Base-by-base conservation (phyloP, 2,329 filamentous ascomycete genomes). In the Xylariaceae sp. region DNA sequence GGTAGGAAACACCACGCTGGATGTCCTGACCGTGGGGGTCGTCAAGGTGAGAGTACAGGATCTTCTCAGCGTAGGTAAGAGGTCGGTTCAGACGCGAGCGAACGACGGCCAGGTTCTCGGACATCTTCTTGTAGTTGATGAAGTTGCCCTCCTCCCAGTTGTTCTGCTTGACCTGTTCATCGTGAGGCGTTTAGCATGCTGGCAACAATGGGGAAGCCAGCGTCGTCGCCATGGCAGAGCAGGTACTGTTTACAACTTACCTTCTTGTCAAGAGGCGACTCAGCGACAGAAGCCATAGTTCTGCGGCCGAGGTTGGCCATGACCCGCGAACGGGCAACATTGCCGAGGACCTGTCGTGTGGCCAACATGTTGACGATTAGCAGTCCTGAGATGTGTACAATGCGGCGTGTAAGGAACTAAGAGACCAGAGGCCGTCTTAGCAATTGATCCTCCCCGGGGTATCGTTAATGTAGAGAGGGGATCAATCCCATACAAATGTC, bases 41-140 rank as follows among this genome's bases (percentile, higher is more conserved):
- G 79, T 97, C 94, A 75, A 99, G 82, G 79, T 99, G 94, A 64
- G 93, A 97, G 84, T 99, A 99, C 70, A 97, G 85, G 72, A 99
- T 92, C 87, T 99, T 99, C 85, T 99, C 94, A 75, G 92, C 90
- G 76, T 88, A 96, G 70, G 92, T 94, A 71, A 99, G 86, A 68
- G 94, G 94, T 70, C 90, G 88, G 81, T 96, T 96, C 68, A 99
- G 85, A 72, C 94, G 88, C 71, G 81, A 77, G 73, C 94, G 90
- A 69, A 99, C 94, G 76, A 99, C 86, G 72, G 86, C 82, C 62
- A 99, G 85, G 84, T 96, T 97, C 82, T 97, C 92, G 71, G 89
- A 92, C 92, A 97, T 97, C 85, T 97, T 97, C 85, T 90, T 92
- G 77, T 99, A 99, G 85, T 97, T 96, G 84, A 97, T 96, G 83